Percentiles rank a stretch among this genome's conserved stretches.
phyloP scores from a whole-genome alignment of 2,329 filamentous ascomycete genomes.

The Talaromyces sp. region DNA sequence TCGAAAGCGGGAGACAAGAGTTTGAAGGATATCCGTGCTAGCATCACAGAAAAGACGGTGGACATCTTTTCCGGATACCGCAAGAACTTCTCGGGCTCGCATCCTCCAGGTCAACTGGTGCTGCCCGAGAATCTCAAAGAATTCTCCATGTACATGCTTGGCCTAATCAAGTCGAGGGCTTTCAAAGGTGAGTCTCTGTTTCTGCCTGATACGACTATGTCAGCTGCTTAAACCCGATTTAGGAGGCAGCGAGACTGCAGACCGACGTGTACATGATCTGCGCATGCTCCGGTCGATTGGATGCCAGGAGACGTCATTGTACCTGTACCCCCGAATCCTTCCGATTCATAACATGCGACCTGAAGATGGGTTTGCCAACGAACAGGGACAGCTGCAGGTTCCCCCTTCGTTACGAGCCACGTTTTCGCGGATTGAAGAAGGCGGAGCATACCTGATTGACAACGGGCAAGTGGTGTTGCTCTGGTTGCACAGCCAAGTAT shows the following conservation, averaged over 20 bases:
- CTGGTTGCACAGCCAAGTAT: slow-evolving; percentile 90
- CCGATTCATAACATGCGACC: slow-evolving; percentile 83
- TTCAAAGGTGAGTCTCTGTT: slow-evolving; percentile 61
- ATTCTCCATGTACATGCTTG: slow-evolving; percentile 92
- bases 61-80: slow-evolving; percentile 89
- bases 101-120: slow-evolving; percentile 87
- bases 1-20: slow-evolving; percentile 72
- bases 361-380: slow-evolving; percentile 88
- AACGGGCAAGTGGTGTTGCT: slow-evolving; percentile 88
- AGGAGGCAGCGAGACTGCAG: slow-evolving; percentile 73
- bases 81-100: slow-evolving; percentile 81
- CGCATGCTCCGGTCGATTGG: slow-evolving; percentile 87
- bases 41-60: slow-evolving; percentile 83
- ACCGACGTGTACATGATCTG: slow-evolving; percentile 86
- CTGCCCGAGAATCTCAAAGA: slow-evolving; percentile 95
- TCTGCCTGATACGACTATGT: neutral
- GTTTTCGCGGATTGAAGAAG: slow-evolving; percentile 83
- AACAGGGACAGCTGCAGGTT: slow-evolving; percentile 80
- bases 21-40: slow-evolving; percentile 78
- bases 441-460: slow-evolving; percentile 89
- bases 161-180: slow-evolving; percentile 80
- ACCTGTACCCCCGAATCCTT: slow-evolving; percentile 92
- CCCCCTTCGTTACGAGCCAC: slow-evolving; percentile 75
- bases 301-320: slow-evolving; percentile 75
- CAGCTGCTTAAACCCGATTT: neutral